Conservation (phyloP, 331 rosid species). For the Arachis monticola region DNA sequence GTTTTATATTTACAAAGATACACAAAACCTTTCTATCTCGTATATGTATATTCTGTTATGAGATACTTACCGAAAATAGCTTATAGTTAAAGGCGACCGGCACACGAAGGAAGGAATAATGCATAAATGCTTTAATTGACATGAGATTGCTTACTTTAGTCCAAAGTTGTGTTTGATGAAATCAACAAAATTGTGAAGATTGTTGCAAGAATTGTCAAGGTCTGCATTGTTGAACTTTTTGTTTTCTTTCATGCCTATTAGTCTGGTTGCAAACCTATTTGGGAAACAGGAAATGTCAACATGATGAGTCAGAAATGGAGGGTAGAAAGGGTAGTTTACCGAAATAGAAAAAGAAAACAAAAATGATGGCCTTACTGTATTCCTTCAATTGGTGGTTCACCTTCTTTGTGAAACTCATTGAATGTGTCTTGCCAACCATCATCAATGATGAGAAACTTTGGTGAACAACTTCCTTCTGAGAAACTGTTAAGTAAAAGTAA, state of each 20-base stretch:
- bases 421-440: conserved; percentile 76
- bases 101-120: neutral
- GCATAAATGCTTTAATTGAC: conserved; percentile 1
- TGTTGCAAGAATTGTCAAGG: conserved; percentile 40
- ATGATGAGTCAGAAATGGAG: conserved; percentile 29
- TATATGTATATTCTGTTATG: no score
- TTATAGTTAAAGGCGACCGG: neutral
- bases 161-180: conserved; percentile 60
- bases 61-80: no score
- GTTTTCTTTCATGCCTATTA: conserved; percentile 68
- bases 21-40: no score
- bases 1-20: no score
- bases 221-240: conserved; percentile 55
- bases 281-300: conserved; percentile 21
- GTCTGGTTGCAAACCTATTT: conserved; percentile 66
- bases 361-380: conserved; percentile 55
- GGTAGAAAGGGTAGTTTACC: no score
- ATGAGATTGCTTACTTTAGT: conserved; percentile 58
- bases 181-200: conserved; percentile 54
- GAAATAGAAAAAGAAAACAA: neutral
- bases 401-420: conserved; percentile 60
- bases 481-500: conserved; percentile 42
- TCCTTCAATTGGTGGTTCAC: conserved; percentile 62
- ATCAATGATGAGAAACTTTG: conserved; percentile 69
- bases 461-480: conserved; percentile 62